These are phyloP conservation scores for Nicotiana rustica DNA, from an alignment of 305 asterid species.

Conservation along the genomic window DNA sequence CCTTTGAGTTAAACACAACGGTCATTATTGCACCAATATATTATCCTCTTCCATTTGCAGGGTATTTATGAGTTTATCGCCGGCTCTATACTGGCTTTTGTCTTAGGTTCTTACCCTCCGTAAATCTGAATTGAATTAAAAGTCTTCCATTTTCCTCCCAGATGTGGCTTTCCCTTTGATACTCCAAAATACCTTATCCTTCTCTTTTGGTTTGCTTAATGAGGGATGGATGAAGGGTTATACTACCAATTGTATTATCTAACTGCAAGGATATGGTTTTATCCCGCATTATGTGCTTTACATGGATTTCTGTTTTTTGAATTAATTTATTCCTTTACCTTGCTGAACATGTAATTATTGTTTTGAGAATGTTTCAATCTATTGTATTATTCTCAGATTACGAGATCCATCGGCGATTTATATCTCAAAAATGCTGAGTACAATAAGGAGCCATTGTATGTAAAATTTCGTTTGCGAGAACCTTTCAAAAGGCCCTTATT, in stretches of 20 bases:
- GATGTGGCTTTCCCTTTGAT: conserved; percentile 3
- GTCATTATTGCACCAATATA: neutral
- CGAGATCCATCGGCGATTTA: conserved; percentile 92
- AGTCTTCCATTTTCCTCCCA: neutral
- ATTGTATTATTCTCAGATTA: conserved; percentile 54
- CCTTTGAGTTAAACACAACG: neutral
- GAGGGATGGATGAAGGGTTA: conserved; percentile 18
- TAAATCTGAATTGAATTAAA: neutral
- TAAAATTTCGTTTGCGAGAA: conserved; percentile 82
- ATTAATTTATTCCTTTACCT: neutral
- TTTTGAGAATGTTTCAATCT: neutral
- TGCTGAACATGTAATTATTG: neutral
- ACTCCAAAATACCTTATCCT: conserved; percentile 23
- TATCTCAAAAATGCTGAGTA: conserved; percentile 83
- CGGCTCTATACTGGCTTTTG: neutral
- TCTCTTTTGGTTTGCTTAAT: conserved; percentile 8
- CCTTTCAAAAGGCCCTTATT: conserved; percentile 82
- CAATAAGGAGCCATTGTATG: conserved; percentile 84
- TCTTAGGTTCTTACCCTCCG: neutral
- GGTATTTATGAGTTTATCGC: neutral
- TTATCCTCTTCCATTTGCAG: neutral
- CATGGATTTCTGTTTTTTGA: neutral
- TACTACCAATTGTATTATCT: neutral
- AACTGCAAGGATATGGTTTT: neutral
- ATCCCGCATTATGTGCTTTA: conserved; percentile 19